Base-by-base conservation (phyloP, 1,284 basidiomycete species). In the Ceratobasidium sp. region DNA sequence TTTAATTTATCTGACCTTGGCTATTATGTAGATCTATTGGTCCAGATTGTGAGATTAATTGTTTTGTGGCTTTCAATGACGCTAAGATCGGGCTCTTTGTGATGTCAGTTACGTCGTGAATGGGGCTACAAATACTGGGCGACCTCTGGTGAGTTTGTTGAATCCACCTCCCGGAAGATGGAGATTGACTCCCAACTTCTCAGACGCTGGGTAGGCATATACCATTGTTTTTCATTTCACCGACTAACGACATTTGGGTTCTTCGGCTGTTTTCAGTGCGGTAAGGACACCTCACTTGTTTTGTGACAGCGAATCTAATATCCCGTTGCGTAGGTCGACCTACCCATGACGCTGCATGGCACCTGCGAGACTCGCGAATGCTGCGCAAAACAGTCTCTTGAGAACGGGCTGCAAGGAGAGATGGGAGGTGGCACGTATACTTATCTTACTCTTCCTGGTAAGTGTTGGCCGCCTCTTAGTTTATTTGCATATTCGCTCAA, bases 351-450 rank as follows among this genome's bases (percentile, higher is more conserved):
- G 14, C 79, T 85, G 1, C 90, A 92, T 76, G 85, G 84, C 1
- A 87, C 87, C 1, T 91, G 90, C 76, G 86, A 86, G 22, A 87
- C 87, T 0, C 83, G 89, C 22, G 89, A 90, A 79, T 91, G 90
- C 76, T 87, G 89, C 0, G 90, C 90, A 0, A 89, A 89, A 77
- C 81, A 83, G 8, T 83, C 86, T 0, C 80, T 91, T 1, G 88
- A 90, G 75, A 89, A 89, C 76, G 86, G 87, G 1, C 80, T 88
- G n/a, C 86, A 86, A 59, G 89, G 88, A 4, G 89, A 91, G 79
- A 91, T 91, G 90, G 90, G 91, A 45, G 90, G 90, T 36, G 89
- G 90, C 51, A 85, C 86, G 0, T 91, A 87, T 79, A 91, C 89
- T 1, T 91, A 87, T 76, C 82, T 90, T 44, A 91, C 90, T 0